Evolutionary conservation across 1,284 basidiomycete genomes (phyloP), one percentile per base, ranked within the genome.

Genomic region (Rhodotorula sp.): DNA sequence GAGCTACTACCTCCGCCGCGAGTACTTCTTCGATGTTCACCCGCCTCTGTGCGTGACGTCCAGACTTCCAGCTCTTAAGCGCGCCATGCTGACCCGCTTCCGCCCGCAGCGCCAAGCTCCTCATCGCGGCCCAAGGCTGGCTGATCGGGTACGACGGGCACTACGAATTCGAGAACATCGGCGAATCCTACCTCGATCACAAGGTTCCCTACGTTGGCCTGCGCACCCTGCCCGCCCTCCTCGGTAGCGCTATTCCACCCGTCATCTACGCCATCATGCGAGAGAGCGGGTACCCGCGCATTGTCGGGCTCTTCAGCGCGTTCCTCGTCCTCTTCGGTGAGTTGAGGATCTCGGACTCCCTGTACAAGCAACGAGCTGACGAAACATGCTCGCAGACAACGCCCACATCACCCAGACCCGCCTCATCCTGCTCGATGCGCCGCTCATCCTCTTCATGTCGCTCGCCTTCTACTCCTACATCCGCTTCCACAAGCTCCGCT

Each of bases 21-120:
- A 97, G 83, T 99, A 97, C 84, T 98, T 98, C 84, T 99, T 99
- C 84, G 97, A 99, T 82, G 97, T 99, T 8, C 97, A 99, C 80
- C 62, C 62, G 29, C 62, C 62, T 9, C 39, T 63, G 62, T 63
- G 22, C 19, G 62, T 25, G 3, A 0, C 7, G 1, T 13, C 36
- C 13, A 2, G 19, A 9, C 13, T 4, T 21, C 19, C 1, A 13
- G 6, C 19, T 10, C 2, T 2, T 3, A 9, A 4, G 5, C 0
- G 7, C 8, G 9, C 3, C 39, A 21, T 9, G 29, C 61, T 63
- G 37, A 62, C 37, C 13, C 9, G 21, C 41, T 19, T 29, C 7
- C 39, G 10, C 39, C 5, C 41, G 22, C 64, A 76, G 74, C 65
- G 94, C 95, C 58, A 97, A 97, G 81, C 86, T 97, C 76, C 85